phyloP scores from a whole-genome alignment of 371 early-diverging fungal species.

The Actinomortierella ambigua region DNA sequence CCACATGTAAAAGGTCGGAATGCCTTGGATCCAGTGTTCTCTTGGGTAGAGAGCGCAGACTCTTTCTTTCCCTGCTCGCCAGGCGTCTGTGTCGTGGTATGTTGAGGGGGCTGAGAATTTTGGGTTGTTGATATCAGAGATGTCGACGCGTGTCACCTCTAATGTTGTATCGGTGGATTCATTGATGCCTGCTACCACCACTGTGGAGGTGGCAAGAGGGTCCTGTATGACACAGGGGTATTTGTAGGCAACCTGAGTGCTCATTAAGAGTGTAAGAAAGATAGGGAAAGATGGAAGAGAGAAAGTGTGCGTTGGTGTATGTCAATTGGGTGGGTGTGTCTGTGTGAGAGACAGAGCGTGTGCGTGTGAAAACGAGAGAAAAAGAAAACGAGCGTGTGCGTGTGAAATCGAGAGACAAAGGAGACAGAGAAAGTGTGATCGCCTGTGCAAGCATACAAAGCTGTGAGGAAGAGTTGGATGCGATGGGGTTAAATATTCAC shows the following conservation, averaged over 20 bases:
- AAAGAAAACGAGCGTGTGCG: background rate
- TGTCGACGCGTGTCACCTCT: slow-evolving; percentile 14
- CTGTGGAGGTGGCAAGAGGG: background rate
- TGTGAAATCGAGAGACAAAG: background rate
- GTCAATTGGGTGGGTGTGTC: background rate
- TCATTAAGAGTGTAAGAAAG: no score
- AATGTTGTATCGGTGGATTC: slow-evolving; percentile 13
- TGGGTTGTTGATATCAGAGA: slow-evolving; percentile 29
- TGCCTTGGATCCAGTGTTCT: slow-evolving; percentile 5
- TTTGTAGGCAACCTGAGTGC: slow-evolving; percentile 8
- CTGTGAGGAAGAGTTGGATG: no score
- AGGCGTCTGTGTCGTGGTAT: slow-evolving; percentile 1
- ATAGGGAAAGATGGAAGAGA: no score
- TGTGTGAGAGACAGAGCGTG: background rate
- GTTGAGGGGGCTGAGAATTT: slow-evolving; percentile 13
- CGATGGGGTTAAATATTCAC: no score
- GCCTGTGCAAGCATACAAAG: no score
- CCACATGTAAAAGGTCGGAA: slow-evolving; percentile 16
- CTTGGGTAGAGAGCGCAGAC: slow-evolving; percentile 21
- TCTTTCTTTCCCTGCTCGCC: slow-evolving; percentile 8
- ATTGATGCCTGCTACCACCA: slow-evolving; percentile 23
- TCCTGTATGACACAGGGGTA: slow-evolving; percentile 22
- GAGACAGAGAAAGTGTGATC: no score
- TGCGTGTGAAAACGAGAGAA: background rate
- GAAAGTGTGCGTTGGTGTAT: no score